Evolutionary conservation across 2,329 filamentous ascomycete genomes (phyloP).

Genomic region (Fusarium gaditjirri): DNA sequence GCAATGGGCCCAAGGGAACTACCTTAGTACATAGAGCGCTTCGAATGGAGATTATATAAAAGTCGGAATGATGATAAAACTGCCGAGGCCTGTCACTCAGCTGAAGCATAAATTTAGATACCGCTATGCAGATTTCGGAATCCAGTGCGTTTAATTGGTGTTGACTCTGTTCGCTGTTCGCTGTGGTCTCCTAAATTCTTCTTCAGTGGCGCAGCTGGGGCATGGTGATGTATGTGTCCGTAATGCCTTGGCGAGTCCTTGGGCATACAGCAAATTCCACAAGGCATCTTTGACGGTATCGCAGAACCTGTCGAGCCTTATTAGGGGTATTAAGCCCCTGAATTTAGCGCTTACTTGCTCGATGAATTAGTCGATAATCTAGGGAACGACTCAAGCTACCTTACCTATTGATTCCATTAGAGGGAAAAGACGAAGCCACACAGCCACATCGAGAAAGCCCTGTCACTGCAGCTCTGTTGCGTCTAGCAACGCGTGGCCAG

Average conservation of each 20-base stretch:
- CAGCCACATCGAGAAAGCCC: slow-evolving; percentile 28
- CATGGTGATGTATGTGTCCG: not conserved
- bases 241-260: slow-evolving; percentile 2
- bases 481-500: slow-evolving; percentile 38
- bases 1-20: not conserved
- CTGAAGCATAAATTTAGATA: slow-evolving; percentile 22
- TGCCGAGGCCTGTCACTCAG: slow-evolving; percentile 20
- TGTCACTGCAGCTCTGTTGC: slow-evolving; percentile 17
- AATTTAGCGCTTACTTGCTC: not conserved
- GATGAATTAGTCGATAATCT: not conserved
- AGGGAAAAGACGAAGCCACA: slow-evolving; percentile 10
- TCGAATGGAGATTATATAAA: not conserved
- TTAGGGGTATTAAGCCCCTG: slow-evolving; percentile 7
- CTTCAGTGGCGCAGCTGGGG: slow-evolving; percentile 35
- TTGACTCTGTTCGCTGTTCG: not conserved
- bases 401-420: not conserved
- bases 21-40: not conserved
- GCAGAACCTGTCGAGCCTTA: not conserved
- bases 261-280: not conserved
- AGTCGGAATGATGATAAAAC: not conserved
- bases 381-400: not conserved
- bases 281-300: not conserved
- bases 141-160: slow-evolving; percentile 20
- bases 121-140: not conserved
- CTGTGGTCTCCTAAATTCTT: slow-evolving; percentile 14